A percentile compares a stretch with the other conserved stretches of the same genome.
phyloP scores from a whole-genome alignment of 2,329 filamentous ascomycete species.

The Pyrenophora teres region DNA sequence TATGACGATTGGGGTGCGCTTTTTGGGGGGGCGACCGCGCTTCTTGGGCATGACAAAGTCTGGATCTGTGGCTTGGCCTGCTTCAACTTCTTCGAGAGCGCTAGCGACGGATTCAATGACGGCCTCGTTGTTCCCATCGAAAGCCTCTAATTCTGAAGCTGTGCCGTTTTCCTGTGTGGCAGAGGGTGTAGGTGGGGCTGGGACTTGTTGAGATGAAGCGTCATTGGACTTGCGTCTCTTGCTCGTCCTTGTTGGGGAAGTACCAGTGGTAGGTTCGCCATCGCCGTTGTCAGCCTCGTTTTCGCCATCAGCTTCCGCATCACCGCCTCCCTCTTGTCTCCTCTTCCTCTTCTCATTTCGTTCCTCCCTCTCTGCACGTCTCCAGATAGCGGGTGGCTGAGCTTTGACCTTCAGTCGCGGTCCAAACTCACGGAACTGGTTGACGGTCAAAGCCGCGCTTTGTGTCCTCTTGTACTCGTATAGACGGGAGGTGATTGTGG shows the following conservation, averaged over 20 bases:
- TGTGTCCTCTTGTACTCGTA: conserved; percentile 90
- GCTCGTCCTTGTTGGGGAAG: conserved; percentile 18
- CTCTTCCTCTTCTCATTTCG: conserved; percentile 39
- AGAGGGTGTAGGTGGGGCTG: conserved; percentile 8
- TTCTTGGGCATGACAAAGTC: conserved; percentile 42
- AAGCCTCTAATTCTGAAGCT: conserved; percentile 20
- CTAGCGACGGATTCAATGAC: conserved; percentile 29
- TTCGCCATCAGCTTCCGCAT: conserved; percentile 6
- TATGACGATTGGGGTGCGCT: conserved; percentile 41
- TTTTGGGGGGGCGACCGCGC: conserved; percentile 44
- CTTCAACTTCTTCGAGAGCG: conserved; percentile 25
- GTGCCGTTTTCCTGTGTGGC: conserved; percentile 7
- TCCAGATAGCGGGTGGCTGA: conserved; percentile 78
- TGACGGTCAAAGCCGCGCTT: conserved; percentile 81
- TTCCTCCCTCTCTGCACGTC: conserved; percentile 59
- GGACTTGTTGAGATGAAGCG: conserved; percentile 19
- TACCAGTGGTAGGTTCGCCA: conserved; percentile 15
- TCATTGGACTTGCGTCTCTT: conserved; percentile 34
- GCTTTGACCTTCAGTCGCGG: conserved; percentile 67
- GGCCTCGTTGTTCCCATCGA: conserved; percentile 31
- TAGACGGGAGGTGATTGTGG: conserved; percentile 88
- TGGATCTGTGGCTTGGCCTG: conserved; percentile 14
- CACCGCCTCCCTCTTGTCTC: conserved; percentile 14
- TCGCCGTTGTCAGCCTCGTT: conserved; percentile 8
- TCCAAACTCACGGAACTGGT: conserved; percentile 76